Conservation (phyloP, 2,329 filamentous ascomycete species). For the Neofusicoccum umdonicola region DNA sequence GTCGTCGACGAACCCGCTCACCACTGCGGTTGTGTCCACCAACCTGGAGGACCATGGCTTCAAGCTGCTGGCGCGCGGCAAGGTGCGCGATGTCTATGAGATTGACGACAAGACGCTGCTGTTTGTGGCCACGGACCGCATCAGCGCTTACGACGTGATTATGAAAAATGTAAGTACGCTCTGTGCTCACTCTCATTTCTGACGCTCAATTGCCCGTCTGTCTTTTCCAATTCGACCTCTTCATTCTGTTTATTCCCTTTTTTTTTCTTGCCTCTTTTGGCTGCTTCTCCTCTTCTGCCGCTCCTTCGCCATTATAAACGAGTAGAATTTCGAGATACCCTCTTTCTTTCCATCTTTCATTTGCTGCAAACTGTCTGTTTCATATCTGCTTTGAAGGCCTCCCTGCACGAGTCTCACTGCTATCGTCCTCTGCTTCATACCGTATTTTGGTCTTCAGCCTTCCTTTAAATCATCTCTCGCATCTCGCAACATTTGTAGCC, state of each 20-base stretch:
- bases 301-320: neutral
- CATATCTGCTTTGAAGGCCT: no score
- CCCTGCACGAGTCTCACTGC: no score
- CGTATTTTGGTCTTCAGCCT: no score
- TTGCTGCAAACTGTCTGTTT: no score
- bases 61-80: constrained; percentile 58
- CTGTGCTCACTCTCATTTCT: neutral
- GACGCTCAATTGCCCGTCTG: neutral
- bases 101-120: constrained; percentile 70
- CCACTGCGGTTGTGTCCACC: constrained; percentile 25
- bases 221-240: neutral
- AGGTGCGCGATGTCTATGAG: constrained; percentile 79
- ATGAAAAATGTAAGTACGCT: constrained; percentile 67
- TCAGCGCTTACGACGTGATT: constrained; percentile 93
- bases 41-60: constrained; percentile 36
- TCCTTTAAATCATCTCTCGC: no score
- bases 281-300: neutral
- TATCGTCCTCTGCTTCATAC: no score
- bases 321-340: no score
- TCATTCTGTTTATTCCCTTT: neutral
- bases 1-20: constrained; percentile 20
- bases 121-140: constrained; percentile 83
- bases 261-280: neutral
- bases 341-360: no score
- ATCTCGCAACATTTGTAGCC: no score